Conservation (phyloP, 192 early-diverging fungal species). For the Coemansia sp. region DNA sequence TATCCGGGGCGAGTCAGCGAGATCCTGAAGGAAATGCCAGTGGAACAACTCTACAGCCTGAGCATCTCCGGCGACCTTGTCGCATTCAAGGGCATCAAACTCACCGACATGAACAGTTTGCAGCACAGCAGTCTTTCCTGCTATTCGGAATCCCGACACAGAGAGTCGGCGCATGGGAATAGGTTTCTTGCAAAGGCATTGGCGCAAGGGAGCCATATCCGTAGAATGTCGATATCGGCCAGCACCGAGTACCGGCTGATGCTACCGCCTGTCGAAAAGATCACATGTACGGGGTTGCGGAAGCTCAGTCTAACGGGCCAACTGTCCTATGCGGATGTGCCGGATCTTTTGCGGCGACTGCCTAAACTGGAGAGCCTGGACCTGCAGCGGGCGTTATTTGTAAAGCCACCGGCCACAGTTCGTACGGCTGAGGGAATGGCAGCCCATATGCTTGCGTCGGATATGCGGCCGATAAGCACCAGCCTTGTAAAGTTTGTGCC, state of each 20-base stretch:
- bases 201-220: conserved; percentile 17
- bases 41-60: conserved; percentile 23
- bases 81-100: conserved; percentile 34
- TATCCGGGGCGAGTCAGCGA: conserved; percentile 39
- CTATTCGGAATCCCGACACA: conserved; percentile 13
- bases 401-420: conserved; percentile 22
- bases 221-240: conserved; percentile 7
- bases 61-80: conserved; percentile 34
- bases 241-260: conserved; percentile 23
- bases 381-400: conserved; percentile 20
- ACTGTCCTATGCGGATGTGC: conserved; percentile 22
- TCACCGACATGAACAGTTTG: conserved; percentile 14
- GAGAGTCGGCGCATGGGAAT: conserved; percentile 29
- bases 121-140: conserved; percentile 14
- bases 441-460: conserved; percentile 14
- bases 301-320: conserved; percentile 20
- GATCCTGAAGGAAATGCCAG: conserved; percentile 29
- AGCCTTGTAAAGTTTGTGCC: conserved; percentile 31
- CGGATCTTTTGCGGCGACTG: conserved; percentile 18
- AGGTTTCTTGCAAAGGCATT: conserved; percentile 28
- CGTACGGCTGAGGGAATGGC: conserved; percentile 38
- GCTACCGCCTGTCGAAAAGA: conserved; percentile 14
- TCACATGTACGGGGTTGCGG: conserved; percentile 17
- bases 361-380: conserved; percentile 30
- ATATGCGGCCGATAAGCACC: conserved; percentile 29